A percentile compares a stretch with the other conserved stretches of the same genome.
phyloP scores from a whole-genome alignment of 2,329 filamentous ascomycete species.

The Pleomassaria siparia region DNA sequence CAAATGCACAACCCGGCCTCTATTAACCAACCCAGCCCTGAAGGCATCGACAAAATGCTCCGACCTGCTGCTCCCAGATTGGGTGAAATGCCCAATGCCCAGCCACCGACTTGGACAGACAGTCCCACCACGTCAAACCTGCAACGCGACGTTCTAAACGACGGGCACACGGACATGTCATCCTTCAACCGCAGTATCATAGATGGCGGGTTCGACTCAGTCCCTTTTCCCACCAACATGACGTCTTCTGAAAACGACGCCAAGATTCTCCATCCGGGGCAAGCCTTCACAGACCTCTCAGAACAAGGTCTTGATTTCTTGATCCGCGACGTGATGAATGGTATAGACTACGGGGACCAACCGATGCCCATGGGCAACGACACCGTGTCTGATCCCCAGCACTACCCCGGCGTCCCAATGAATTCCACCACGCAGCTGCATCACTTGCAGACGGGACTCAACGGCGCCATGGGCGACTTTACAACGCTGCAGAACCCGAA shows the following conservation, averaged over 20 bases:
- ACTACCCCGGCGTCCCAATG: background rate
- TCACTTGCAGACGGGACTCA: background rate
- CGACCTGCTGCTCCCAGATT: constrained; percentile 28
- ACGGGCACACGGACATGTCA: background rate
- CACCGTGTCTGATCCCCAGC: background rate
- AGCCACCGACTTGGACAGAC: constrained; percentile 23
- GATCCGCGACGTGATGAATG: constrained; percentile 32
- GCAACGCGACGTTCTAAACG: background rate
- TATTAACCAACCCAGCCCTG: constrained; percentile 23
- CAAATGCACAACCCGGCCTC: constrained; percentile 10
- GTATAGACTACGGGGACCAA: constrained; percentile 10
- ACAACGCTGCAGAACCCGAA: constrained; percentile 8
- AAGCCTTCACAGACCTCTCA: constrained; percentile 23
- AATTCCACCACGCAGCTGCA: background rate
- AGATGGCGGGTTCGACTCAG: background rate
- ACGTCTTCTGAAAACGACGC: too few relatives aligned
- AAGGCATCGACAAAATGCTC: constrained; percentile 32
- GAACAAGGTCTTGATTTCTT: constrained; percentile 30
- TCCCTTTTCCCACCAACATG: background rate
- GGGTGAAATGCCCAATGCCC: constrained; percentile 24
- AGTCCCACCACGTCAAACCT: constrained; percentile 13
- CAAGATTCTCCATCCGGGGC: constrained; percentile 8
- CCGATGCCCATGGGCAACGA: background rate
- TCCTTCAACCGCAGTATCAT: background rate
- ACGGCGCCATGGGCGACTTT: constrained; percentile 2